Evolutionary conservation across 139 green algal genomes (phyloP).

Genomic region (Medakamo hakoo): DNA sequence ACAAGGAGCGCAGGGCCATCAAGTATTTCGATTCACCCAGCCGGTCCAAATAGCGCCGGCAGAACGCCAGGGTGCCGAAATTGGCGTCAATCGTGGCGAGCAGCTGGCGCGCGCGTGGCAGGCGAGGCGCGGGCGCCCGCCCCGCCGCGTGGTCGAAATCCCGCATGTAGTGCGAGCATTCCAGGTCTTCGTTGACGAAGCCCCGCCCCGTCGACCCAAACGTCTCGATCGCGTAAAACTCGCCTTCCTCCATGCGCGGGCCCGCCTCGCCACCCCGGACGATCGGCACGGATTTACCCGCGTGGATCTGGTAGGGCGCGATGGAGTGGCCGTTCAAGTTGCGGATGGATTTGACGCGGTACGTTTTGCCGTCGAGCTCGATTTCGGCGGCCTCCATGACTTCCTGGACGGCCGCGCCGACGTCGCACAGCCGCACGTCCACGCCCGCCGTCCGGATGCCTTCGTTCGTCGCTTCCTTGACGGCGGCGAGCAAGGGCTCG

Average conservation of each 20-base stretch:
- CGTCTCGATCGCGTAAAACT: constrained; percentile 99
- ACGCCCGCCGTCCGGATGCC: constrained; percentile 76
- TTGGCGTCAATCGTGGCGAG: constrained; percentile 87
- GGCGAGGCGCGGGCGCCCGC: constrained; percentile 74
- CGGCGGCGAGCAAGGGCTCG: constrained; percentile 72
- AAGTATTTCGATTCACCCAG: constrained; percentile 96
- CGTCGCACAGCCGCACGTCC: constrained; percentile 90
- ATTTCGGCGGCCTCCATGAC: constrained; percentile 92
- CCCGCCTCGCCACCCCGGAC: constrained; percentile 74
- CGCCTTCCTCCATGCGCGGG: constrained; percentile 97
- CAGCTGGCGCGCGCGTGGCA: constrained; percentile 85
- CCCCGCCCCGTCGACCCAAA: constrained; percentile 88
- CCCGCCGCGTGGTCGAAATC: constrained; percentile 82
- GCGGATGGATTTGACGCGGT: constrained; percentile 52
- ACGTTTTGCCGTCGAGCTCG: constrained; percentile 86
- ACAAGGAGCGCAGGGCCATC: constrained; percentile 98
- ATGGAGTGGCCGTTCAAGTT: constrained; percentile 99
- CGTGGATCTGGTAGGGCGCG: constrained; percentile 91
- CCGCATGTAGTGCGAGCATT: constrained; percentile 99
- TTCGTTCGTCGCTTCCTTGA: constrained; percentile 84
- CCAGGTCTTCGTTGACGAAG: constrained; percentile 92
- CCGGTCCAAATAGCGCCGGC: constrained; percentile 82
- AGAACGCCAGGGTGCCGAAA: constrained; percentile 98
- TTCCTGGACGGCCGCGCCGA: constrained; percentile 84
- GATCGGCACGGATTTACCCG: constrained; percentile 68